Base-by-base conservation (phyloP, 495 filamentous ascomycete species). In the Aspergillus conjunctus region DNA sequence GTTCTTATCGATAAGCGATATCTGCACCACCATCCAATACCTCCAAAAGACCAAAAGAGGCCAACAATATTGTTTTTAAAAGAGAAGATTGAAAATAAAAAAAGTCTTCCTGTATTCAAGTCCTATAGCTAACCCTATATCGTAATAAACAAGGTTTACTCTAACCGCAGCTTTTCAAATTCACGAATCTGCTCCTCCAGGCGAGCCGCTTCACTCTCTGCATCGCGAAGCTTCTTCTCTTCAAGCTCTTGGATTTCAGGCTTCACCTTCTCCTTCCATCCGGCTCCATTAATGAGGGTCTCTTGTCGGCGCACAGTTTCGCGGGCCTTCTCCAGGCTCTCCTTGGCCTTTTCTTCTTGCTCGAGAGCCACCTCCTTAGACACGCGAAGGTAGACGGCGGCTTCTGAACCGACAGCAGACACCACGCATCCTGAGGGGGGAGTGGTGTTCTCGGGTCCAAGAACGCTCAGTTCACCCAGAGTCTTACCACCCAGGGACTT, bases 401-500 rank as follows among this genome's bases (percentile, higher is more conserved):
- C 86, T 45, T 82, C 74, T 39, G 87, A 77, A 32, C 85, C 85
- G 45, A 91, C 82, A 26, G 87, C 78, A 71, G 85, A 87, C 20
- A 89, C 87, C 9, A 89, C 88, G 68, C 87, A 91, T 56, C 88
- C 89, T 11, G 81, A 73, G 0, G 90, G 90, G 32, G 82, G 79
- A 14, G 77, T 66, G 34, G 84, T 79, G 60, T 72, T 73, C 46
- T 81, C 75, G 15, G 83, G 78, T 11, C 76, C 74, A 12, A 74
- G 68, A 17, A 74, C 71, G 51, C 67, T 71, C 58, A 91, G 75
- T 43, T 82, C 74, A 15, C 81, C 74, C 22, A 87, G 75, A 59
- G 75, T 79, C 76, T 88, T 89, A 58, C 85, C 85, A 62, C 80
- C 82, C 8, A 90, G 81, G 8, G 86, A 85, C 71, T 85, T 84